Evolutionary conservation across 176 grass and related monocot genomes (phyloP).

Genomic region (Eleusine coracana): DNA sequence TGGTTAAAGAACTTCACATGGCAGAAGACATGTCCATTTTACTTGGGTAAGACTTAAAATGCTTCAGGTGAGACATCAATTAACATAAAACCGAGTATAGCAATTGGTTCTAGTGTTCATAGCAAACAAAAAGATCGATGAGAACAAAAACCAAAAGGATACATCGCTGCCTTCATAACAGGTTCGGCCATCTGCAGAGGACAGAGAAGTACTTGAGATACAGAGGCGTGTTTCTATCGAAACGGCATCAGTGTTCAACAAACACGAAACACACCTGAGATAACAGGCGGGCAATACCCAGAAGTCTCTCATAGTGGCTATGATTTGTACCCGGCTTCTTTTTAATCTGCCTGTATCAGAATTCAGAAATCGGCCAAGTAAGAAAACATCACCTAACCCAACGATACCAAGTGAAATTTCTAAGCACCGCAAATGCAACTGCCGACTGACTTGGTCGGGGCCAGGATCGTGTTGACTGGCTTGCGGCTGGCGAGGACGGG

Average conservation of each 20-base stretch:
- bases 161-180: conserved; percentile 83
- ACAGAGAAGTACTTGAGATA: conserved; percentile 11
- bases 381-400: background rate
- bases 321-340: conserved; percentile 57
- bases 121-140: background rate
- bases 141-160: conserved; percentile 54
- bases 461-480: conserved; percentile 54
- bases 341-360: conserved; percentile 55
- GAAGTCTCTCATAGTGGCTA: conserved; percentile 66
- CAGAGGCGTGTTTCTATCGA: background rate
- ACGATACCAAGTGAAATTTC: conserved; percentile 1
- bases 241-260: background rate
- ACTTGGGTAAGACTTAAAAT: background rate
- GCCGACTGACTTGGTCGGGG: conserved; percentile 36
- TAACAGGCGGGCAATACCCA: conserved; percentile 75
- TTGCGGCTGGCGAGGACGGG: conserved; percentile 59
- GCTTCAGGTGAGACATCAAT: conserved; percentile 10
- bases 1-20: conserved; percentile 58
- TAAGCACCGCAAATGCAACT: background rate
- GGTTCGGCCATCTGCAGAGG: conserved; percentile 80
- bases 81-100: background rate
- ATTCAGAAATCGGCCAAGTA: background rate
- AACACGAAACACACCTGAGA: conserved; percentile 58
- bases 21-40: conserved; percentile 3
- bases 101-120: background rate